These are phyloP conservation scores for Candida pseudofarinosa DNA, from an alignment of 805 yeast genomes.

Conservation along the genomic window DNA sequence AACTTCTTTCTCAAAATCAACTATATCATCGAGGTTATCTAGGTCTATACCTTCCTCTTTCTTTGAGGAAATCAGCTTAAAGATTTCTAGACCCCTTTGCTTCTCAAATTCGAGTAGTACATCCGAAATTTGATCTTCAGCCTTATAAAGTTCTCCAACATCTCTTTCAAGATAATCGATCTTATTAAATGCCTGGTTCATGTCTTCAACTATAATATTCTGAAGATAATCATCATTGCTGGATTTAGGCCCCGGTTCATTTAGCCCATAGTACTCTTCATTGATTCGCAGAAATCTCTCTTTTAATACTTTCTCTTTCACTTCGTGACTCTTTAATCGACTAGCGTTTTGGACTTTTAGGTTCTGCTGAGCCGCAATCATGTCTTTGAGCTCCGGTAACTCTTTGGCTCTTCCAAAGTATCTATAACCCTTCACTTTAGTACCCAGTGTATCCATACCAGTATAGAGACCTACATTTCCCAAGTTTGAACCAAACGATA, in stretches of 20 bases:
- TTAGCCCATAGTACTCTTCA: constrained; percentile 42
- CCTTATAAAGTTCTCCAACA: constrained; percentile 1
- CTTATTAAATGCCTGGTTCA: constrained; percentile 11
- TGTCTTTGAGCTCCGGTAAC: constrained; percentile 58
- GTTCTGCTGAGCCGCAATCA: constrained; percentile 14
- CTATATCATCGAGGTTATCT: constrained; percentile 7
- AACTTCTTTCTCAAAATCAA: constrained; percentile 16
- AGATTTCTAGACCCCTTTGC: not conserved
- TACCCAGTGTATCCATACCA: constrained; percentile 14
- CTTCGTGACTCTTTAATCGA: constrained; percentile 13
- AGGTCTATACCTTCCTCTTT: not conserved
- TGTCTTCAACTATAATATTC: constrained; percentile 7
- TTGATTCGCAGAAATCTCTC: constrained; percentile 23
- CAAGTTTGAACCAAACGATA: constrained; percentile 24
- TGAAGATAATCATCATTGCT: constrained; percentile 1
- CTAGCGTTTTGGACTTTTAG: constrained; percentile 18
- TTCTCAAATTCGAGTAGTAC: constrained; percentile 25
- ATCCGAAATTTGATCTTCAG: constrained; percentile 7
- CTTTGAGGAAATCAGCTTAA: not conserved
- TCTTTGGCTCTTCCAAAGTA: constrained; percentile 85
- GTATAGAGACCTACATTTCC: constrained; percentile 11
- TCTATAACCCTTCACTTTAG: constrained; percentile 49
- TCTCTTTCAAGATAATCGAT: constrained; percentile 1
- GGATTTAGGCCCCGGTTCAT: constrained; percentile 19
- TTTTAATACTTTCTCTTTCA: constrained; percentile 16